Base-by-base conservation (phyloP, 169 alveolate genomes). In the Cystoisospora suis region DNA sequence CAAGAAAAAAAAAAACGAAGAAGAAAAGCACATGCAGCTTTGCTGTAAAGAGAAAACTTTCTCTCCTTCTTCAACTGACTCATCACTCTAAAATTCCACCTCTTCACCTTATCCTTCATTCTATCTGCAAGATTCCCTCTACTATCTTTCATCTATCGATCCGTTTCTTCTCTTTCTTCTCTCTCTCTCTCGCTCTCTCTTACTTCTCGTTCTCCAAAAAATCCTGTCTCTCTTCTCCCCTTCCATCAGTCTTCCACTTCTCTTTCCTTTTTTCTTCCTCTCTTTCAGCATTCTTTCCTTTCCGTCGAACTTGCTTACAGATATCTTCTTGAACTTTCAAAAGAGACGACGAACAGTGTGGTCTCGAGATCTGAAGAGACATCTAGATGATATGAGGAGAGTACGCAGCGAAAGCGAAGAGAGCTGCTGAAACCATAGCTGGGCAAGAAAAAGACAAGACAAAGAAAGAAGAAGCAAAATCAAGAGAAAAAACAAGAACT, bases 321-420 rank as follows among this genome's bases (percentile, higher is more conserved):
- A 53, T 15, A 23, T 53, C 12, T 53, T 23, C 23, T 12, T 23
- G 65, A 53, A 23, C 29, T 23, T 23, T 12, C 65, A 15, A 23
- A 23, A 53, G 65, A 53, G 65, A 12, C 65, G 65, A 15, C 65
- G 23, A 53, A n/a, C n/a, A n/a, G n/a, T n/a, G n/a, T n/a, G n/a
- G n/a, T n/a, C n/a, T n/a, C n/a, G n/a, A n/a, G n/a, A n/a, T n/a
- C 9, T 49, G 61, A 49, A 12, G 61, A 36, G 9, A 65, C 44
- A 32, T 1, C 36, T 12, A 40, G 5, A 72, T 38, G 42, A 83
- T 38, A 4, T 80, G 89, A 1, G 89, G 89, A 1, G 89, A 83
- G 44, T 58, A 83, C 44, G 89, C 89, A 32, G 89, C 89, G 65
- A 83, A 83, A 58, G 89, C 56, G 59, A 83, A 83, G 44, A 83